Percentiles rank a stretch among this genome's conserved stretches.
Evolutionary conservation across 139 green algal species (phyloP).

Genomic region (Coelastrella sp.): DNA sequence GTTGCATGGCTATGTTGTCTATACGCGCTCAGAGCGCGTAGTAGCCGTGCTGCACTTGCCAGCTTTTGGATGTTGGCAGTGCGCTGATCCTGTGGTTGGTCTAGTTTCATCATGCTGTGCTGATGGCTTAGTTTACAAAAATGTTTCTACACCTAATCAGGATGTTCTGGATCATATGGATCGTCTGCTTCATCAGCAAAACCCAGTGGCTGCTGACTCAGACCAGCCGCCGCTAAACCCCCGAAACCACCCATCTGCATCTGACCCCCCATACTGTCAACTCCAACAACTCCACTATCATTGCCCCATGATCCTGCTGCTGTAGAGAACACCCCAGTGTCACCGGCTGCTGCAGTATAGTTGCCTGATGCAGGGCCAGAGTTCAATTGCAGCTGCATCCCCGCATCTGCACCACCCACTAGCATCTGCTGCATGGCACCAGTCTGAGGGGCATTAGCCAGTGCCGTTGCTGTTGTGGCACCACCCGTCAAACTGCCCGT

Average conservation of each 20-base stretch:
- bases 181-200: conserved; percentile 46
- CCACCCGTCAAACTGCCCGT: background rate
- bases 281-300: background rate
- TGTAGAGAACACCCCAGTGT: background rate
- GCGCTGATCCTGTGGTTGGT: no score
- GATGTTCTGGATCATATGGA: conserved; percentile 30
- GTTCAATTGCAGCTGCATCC: conserved; percentile 12
- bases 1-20: no score
- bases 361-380: background rate
- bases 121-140: no score
- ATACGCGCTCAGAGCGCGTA: no score
- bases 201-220: conserved; percentile 9
- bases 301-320: background rate
- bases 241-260: no score
- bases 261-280: background rate
- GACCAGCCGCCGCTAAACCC: background rate
- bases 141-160: no score
- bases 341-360: background rate
- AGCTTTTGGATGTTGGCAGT: no score
- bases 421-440: background rate
- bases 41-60: no score
- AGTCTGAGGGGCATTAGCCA: background rate
- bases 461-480: background rate
- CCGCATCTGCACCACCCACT: background rate
- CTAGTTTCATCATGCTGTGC: no score